These are phyloP conservation scores for Mycena epipterygia DNA, from an alignment of 768 basidiomycete species.

Conservation along the genomic window DNA sequence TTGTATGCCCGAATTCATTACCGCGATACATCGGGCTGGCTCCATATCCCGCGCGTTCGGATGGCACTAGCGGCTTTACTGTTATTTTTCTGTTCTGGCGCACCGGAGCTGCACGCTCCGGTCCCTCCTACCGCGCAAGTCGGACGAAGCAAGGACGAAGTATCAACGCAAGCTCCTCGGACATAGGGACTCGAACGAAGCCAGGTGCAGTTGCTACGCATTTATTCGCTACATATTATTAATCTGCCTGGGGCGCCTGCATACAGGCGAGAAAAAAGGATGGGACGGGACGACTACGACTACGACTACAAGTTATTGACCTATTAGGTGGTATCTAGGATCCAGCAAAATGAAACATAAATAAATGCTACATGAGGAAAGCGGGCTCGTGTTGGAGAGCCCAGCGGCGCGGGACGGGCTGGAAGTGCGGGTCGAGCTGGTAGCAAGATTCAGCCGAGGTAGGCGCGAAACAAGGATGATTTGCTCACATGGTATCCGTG, in stretches of 20 bases:
- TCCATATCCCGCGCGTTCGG: neutral
- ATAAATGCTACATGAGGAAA: constrained; percentile 22
- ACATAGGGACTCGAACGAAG: neutral
- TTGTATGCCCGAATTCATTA: neutral
- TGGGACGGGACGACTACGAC: neutral
- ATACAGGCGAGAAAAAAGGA: constrained; percentile 7
- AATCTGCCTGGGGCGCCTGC: neutral
- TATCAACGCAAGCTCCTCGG: neutral
- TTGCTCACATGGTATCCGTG: constrained; percentile 10
- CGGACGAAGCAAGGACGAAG: too few species aligned
- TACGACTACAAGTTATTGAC: constrained; percentile 30
- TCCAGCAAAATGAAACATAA: constrained; percentile 12
- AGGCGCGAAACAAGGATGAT: neutral
- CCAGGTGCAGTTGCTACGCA: neutral
- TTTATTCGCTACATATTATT: constrained; percentile 17
- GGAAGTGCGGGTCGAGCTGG: neutral
- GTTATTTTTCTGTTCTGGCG: constrained; percentile 22
- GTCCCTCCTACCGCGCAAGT: neutral
- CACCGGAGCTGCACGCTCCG: constrained; percentile 25
- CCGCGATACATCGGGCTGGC: neutral
- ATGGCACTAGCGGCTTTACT: neutral
- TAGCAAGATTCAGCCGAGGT: neutral
- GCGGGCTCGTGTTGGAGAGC: constrained; percentile 7
- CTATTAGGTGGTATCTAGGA: constrained; percentile 18
- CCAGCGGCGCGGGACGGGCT: constrained; percentile 24